Evolutionary conservation across 352 stramenopile species (phyloP).

Genomic region (Phytophthora fragariae): DNA sequence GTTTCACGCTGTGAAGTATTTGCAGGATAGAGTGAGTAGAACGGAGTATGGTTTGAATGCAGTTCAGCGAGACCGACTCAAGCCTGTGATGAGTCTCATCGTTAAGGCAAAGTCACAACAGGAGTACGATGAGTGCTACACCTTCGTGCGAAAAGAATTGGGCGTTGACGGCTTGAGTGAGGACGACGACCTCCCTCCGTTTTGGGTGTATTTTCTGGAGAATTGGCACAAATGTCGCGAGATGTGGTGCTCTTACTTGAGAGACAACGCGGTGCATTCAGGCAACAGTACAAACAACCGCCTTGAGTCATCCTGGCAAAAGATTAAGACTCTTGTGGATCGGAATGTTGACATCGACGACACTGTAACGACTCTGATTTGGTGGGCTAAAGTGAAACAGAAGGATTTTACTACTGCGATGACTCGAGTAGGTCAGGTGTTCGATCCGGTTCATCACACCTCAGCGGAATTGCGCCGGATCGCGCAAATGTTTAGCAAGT

Average conservation of each 20-base stretch:
- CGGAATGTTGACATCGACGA: conserved; percentile 8
- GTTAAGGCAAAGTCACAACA: neutral
- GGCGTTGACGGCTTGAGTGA: too few relatives aligned
- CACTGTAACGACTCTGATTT: conserved; percentile 6
- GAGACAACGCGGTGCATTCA: neutral
- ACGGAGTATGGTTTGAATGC: neutral
- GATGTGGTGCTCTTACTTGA: conserved; percentile 7
- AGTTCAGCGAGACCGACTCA: neutral
- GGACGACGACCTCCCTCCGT: neutral
- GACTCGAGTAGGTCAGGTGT: neutral
- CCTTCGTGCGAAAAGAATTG: too few relatives aligned
- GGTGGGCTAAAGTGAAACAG: conserved; percentile 14
- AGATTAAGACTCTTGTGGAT: conserved; percentile 4
- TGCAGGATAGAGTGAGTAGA: too few relatives aligned
- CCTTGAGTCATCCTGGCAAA: conserved; percentile 11
- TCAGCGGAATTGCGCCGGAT: neutral
- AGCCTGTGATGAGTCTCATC: conserved; percentile 7
- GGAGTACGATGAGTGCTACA: neutral
- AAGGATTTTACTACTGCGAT: conserved; percentile 1
- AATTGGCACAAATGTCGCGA: conserved; percentile 6
- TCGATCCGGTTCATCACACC: neutral
- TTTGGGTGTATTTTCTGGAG: neutral
- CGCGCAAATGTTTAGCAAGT: neutral
- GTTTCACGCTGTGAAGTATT: too few relatives aligned
- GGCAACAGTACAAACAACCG: conserved; percentile 12